Evolutionary conservation across 805 yeast species (phyloP), one percentile per base, ranked within the genome.

Genomic region (Torulaspora delbrueckii): DNA sequence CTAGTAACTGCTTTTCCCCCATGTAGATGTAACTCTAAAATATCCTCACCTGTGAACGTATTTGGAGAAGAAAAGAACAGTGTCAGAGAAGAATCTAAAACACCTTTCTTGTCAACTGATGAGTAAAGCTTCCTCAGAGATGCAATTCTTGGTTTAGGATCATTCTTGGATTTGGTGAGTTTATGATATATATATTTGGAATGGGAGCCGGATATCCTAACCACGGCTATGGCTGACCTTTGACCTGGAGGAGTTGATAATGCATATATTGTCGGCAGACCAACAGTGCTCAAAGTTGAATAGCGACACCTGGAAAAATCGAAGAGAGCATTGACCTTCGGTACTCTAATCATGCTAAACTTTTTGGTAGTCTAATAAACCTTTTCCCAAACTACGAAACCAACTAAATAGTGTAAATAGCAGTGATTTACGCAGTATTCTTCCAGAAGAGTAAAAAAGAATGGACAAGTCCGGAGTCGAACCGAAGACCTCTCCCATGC

Each of bases 41-140:
- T 56, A 55, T 91, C 96, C 62, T 93, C 98, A 1, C 99, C 99
- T 0, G 98, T 93, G 58, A 82, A 93, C 0, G 96, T 82, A 10
- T 73, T 69, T 0, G 97, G 97, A 1, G 75, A 76, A 13, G 77
- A 63, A 65, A 91, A 90, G 57, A 68, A 82, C 1, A 89, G 57
- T 0, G 83, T 70, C 14, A 93, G 64, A 0, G 96, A 86, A 50
- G 86, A 84, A 65, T 93, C 99, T 7, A 93, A 64, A 2, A 90
- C 54, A 2, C 55, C 40, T 7, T 62, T 46, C 2, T 56, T 56
- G 1, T 48, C 37, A 14, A 13, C 38, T 10, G 79, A 78, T 12
- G 68, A 57, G 52, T 75, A 81, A 0, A 90, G 60, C 48, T 74
- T 77, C 12, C 86, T 62, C 5, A 89, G 72, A 7, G 77, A 66